Percentiles rank a stretch among this genome's conserved stretches.
Conservation (phyloP, 2,329 filamentous ascomycete genomes). For the Phaeosphaeria sp. region DNA sequence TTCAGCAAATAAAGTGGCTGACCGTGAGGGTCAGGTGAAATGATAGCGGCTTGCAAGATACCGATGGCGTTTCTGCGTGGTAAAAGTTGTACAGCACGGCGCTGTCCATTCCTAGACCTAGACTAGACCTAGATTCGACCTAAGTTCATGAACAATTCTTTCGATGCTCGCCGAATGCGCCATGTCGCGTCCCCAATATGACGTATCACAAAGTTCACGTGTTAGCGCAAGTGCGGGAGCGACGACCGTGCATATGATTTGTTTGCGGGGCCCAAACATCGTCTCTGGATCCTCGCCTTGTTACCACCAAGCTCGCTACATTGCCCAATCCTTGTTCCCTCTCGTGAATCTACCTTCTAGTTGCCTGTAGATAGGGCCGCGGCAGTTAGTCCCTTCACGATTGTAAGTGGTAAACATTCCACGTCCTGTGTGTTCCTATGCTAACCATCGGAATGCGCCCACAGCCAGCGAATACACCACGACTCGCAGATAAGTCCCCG, state of each 20-base stretch:
- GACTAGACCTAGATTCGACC: conserved; percentile 31
- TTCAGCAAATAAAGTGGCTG: conserved; percentile 26
- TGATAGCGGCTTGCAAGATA: not conserved
- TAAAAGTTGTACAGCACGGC: conserved; percentile 11
- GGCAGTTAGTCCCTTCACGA: conserved; percentile 13
- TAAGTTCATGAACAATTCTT: conserved; percentile 10
- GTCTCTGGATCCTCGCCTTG: conserved; percentile 8
- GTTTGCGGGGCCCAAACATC: conserved; percentile 35
- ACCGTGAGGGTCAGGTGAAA: not conserved
- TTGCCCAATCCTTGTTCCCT: conserved; percentile 2
- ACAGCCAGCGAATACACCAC: conserved; percentile 23
- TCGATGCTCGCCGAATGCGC: not conserved
- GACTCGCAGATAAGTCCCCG: conserved; percentile 25
- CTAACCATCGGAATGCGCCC: conserved; percentile 44
- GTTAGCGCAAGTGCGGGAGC: conserved; percentile 18
- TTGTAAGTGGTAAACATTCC: conserved; percentile 25
- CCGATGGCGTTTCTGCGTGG: conserved; percentile 3
- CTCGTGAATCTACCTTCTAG: not conserved
- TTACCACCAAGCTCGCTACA: conserved; percentile 7
- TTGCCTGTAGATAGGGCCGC: too few species aligned
- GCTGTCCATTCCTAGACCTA: conserved; percentile 28
- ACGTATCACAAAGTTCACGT: conserved; percentile 9
- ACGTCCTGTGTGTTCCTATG: conserved; percentile 25
- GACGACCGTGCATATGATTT: conserved; percentile 17
- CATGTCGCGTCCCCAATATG: not conserved